A percentile compares a stretch with the other conserved stretches of the same genome.
Conservation (phyloP, 768 basidiomycete genomes). For the Xanthoconium purpureum region DNA sequence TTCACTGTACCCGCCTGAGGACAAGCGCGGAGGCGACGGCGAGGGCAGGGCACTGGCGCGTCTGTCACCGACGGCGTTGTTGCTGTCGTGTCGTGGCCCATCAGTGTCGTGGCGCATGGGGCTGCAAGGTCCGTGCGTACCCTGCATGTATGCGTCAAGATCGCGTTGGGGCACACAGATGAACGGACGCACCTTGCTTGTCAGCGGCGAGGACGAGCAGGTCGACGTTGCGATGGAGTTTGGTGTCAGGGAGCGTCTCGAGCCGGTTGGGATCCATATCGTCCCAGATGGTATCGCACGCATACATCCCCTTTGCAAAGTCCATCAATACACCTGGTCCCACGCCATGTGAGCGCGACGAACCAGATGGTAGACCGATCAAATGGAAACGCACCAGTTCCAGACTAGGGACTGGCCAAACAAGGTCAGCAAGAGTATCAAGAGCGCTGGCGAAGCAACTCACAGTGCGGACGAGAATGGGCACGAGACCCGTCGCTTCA, state of each 20-base stretch:
- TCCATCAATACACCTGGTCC: constrained; percentile 41
- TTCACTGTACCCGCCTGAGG: no score
- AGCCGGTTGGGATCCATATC: constrained; percentile 46
- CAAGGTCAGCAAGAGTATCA: background rate
- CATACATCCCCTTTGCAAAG: constrained; percentile 40
- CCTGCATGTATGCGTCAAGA: background rate
- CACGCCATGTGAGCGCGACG: background rate
- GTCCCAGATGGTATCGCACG: constrained; percentile 41
- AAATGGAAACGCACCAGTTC: constrained; percentile 36
- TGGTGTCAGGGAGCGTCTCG: constrained; percentile 38
- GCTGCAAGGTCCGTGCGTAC: constrained; percentile 1
- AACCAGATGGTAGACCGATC: no score
- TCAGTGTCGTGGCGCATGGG: no score
- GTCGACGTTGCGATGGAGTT: constrained; percentile 46
- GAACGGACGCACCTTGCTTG: constrained; percentile 11
- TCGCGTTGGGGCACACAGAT: background rate
- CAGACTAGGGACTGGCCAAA: constrained; percentile 36
- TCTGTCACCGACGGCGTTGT: no score
- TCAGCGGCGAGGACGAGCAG: constrained; percentile 43
- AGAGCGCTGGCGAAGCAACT: constrained; percentile 11
- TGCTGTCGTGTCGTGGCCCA: no score
- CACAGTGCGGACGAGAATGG: constrained; percentile 59
- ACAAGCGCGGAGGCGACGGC: no score
- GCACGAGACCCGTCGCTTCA: constrained; percentile 37
- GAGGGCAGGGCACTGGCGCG: no score